phyloP scores from a whole-genome alignment of 768 basidiomycete genomes.

The Calvatia gigantea region DNA sequence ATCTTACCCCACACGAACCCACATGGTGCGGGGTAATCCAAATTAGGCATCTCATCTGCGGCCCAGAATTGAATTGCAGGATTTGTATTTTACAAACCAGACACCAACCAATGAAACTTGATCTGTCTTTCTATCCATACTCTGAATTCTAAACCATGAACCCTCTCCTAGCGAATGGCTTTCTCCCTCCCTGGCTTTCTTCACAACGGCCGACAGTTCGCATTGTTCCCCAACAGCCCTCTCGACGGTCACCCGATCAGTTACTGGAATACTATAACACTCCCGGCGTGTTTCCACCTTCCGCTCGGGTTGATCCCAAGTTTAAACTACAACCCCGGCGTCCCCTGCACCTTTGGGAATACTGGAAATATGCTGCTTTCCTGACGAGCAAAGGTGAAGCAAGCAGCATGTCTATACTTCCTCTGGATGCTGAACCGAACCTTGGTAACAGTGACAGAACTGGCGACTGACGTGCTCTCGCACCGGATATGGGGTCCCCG shows the following conservation, averaged over 20 bases:
- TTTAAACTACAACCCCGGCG: constrained; percentile 54
- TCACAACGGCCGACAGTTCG: constrained; percentile 8
- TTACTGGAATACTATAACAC: constrained; percentile 56
- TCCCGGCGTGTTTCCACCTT: constrained; percentile 69
- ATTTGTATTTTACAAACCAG: constrained; percentile 5
- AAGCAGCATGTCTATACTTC: not conserved
- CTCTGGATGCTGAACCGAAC: not conserved
- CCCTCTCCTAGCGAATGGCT: constrained; percentile 12
- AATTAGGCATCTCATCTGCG: constrained; percentile 2
- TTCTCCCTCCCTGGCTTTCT: constrained; percentile 13
- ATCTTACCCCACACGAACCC: not conserved
- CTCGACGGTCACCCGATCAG: constrained; percentile 24
- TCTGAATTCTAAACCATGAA: constrained; percentile 9
- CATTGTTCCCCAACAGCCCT: constrained; percentile 18
- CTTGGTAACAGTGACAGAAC: constrained; percentile 33
- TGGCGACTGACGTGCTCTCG: constrained; percentile 65
- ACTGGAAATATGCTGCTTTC: constrained; percentile 69
- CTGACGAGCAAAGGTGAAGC: constrained; percentile 61
- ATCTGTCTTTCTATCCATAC: constrained; percentile 6
- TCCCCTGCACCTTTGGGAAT: constrained; percentile 62
- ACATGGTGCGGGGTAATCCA: constrained; percentile 11
- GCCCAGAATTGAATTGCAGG: not conserved
- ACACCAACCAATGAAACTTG: constrained; percentile 8
- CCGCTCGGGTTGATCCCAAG: constrained; percentile 66
- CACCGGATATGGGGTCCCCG: constrained; percentile 87